A percentile compares a stretch with the other conserved stretches of the same genome.
These are phyloP conservation scores for Fusarium pilosicola DNA, from an alignment of 2,329 filamentous ascomycete genomes.

Conservation along the genomic window DNA sequence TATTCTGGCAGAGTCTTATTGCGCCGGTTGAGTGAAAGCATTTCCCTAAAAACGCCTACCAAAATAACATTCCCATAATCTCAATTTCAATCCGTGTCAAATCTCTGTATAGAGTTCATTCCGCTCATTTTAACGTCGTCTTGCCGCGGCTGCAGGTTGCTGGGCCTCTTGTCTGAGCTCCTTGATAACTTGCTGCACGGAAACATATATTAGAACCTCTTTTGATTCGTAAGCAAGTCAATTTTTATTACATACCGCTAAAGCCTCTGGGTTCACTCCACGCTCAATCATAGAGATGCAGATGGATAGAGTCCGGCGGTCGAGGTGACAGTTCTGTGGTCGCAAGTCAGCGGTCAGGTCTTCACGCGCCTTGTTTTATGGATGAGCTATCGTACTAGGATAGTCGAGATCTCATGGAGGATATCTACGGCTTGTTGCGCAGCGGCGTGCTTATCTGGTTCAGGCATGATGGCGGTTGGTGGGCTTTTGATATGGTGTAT, in stretches of 20 bases:
- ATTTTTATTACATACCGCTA: conserved; percentile 73
- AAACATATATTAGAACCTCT: neutral
- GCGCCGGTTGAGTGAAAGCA: neutral
- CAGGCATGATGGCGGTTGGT: conserved; percentile 54
- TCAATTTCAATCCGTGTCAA: neutral
- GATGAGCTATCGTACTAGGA: conserved; percentile 71
- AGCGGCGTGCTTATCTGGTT: conserved; percentile 74
- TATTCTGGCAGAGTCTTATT: conserved; percentile 5
- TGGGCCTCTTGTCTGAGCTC: conserved; percentile 68
- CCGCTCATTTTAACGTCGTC: conserved; percentile 36
- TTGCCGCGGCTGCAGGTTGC: conserved; percentile 50
- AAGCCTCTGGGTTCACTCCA: conserved; percentile 92
- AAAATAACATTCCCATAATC: neutral
- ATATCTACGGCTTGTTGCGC: conserved; percentile 87
- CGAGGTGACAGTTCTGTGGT: conserved; percentile 89
- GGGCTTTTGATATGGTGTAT: conserved; percentile 10
- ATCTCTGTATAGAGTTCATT: neutral
- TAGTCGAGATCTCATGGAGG: conserved; percentile 84
- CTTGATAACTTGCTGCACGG: conserved; percentile 65
- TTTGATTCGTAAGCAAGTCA: fast-evolving
- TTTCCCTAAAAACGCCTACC: conserved; percentile 25
- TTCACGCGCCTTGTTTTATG: neutral
- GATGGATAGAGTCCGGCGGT: conserved; percentile 89
- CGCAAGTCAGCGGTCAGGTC: neutral
- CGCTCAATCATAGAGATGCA: conserved; percentile 98